Base-by-base conservation (phyloP, 2,329 filamentous ascomycete genomes). In the Nemania sp. region DNA sequence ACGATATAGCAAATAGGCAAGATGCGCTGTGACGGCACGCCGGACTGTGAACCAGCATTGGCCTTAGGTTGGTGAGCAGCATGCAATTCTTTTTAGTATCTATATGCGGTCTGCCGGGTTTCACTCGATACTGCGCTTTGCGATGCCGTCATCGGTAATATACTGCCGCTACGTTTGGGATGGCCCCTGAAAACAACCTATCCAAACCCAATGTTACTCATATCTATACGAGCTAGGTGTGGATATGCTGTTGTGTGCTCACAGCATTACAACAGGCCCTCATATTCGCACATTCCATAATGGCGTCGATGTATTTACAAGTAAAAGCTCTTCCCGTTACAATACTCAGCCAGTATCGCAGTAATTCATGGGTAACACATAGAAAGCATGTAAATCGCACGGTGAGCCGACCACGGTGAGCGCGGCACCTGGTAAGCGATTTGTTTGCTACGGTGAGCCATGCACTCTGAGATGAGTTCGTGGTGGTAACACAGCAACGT, bases 81-180 rank as follows among this genome's bases (percentile, higher is more conserved):
- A 54, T 31, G 36, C 22, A 37, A 41, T 45, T 34, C 40, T 47
- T 56, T 49, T 41, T 8, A 49, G 44, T 45, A 53, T 49, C 49
- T 53, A 15, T 39, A 53, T 17, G 45, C 44, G 51, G 33, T 30
- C 34, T 36, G 14, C 34, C 15, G 31, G 36, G 24, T 49, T 41
- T 19, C 31, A 41, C 34, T 44, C 44, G 34, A 33, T 36, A 17
- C 19, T 31, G n/a, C 36, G 43, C 17, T 26, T 55, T 17, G 19
- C 28, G 19, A 59, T 59, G 49, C 52, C 56, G 52, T 58, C 52
- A 56, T 56, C 30, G 47, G 45, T 52, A 40, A 14, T 20, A 30
- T 22, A 30, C 26, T 17, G 34, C 39, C 11, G 26, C 33, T 26
- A 12, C 23, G 12, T 39, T 39, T 20, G 8, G 12, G 30, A 26